Conservation (phyloP, 495 filamentous ascomycete species). For the Trichoderma asperelloides region DNA sequence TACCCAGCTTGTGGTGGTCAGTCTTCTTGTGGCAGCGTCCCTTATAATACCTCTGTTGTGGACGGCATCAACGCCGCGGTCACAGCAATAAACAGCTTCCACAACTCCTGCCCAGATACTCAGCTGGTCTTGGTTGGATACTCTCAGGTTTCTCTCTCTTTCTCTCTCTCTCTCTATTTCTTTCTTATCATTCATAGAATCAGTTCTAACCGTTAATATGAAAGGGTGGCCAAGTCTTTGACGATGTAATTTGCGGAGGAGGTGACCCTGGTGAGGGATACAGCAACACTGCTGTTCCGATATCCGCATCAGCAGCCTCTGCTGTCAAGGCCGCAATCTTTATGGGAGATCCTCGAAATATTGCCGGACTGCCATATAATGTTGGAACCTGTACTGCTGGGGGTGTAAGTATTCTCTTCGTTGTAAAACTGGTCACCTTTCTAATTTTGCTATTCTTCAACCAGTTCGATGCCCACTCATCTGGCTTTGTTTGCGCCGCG, state of each 20-base stretch:
- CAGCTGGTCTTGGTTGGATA: conserved; percentile 55
- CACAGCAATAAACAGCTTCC: conserved; percentile 45
- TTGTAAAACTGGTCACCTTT: not conserved
- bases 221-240: conserved; percentile 55
- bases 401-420: conserved; percentile 39
- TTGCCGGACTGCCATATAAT: conserved; percentile 45
- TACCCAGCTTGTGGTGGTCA: conserved; percentile 55
- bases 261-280: conserved; percentile 3
- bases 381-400: conserved; percentile 48
- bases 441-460: not conserved
- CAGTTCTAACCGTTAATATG: not conserved
- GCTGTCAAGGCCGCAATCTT: conserved; percentile 53
- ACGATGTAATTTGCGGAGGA: conserved; percentile 54
- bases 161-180: not conserved
- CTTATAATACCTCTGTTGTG: conserved; percentile 43
- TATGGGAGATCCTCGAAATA: conserved; percentile 52
- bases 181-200: not conserved
- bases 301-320: conserved; percentile 30
- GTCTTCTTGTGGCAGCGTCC: conserved; percentile 36
- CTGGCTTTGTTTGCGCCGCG: conserved; percentile 46
- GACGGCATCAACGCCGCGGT: conserved; percentile 47
- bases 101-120: conserved; percentile 45
- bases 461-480: conserved; percentile 48
- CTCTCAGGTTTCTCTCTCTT: conserved; percentile 36
- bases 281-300: conserved; percentile 29